Base-by-base conservation (phyloP, 305 asterid species). In the Solanum hybrid region DNA sequence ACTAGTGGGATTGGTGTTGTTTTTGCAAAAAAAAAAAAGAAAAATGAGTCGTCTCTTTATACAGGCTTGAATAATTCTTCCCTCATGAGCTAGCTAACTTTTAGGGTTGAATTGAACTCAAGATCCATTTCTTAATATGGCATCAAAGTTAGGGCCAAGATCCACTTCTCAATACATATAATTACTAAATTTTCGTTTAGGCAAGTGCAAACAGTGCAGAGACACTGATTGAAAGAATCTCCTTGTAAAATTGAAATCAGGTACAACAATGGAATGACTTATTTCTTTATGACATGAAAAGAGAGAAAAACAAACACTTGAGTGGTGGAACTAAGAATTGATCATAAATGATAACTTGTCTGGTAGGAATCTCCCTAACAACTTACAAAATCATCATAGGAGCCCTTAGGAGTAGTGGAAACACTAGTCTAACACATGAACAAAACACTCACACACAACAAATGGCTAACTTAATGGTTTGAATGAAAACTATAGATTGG, bases 301-400 rank as follows among this genome's bases (percentile, higher is more conserved):
- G 75, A 51, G 87, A 34, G 70, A 17, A 24, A 70, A 29, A 29
- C 70, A 29, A 27, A 17, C 7, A 31, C 29, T 84, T 10, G 31
- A 12, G 27, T 6, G 1, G 88, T 84, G 75, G 75, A 84, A 45
- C 17, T 29, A 41, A 84, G 6, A 84, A 45, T 36, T 72, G 84
- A 73, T 38, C 89, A 73, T 75, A 38, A 87, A 73, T 76, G 89
- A 87, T 15, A 73, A 37, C 37, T 37, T 37, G 22, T 27, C 89
- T 73, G 7, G 24, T 6, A 10, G 17, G 36, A 11, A 87, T 72
- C 81, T 81, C 33, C 68, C 24, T 14, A 81, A 26, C 26, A 87
- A 76, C 70, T 73, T 87, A 38, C 29, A 87, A 27, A 87, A 87
- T 87, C 72, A 87, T 26, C 61, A 73, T 26, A 87, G 89, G 61